Base-by-base conservation (phyloP, 1,139 yeast species). In the Debaryomycetaceae sp. region DNA sequence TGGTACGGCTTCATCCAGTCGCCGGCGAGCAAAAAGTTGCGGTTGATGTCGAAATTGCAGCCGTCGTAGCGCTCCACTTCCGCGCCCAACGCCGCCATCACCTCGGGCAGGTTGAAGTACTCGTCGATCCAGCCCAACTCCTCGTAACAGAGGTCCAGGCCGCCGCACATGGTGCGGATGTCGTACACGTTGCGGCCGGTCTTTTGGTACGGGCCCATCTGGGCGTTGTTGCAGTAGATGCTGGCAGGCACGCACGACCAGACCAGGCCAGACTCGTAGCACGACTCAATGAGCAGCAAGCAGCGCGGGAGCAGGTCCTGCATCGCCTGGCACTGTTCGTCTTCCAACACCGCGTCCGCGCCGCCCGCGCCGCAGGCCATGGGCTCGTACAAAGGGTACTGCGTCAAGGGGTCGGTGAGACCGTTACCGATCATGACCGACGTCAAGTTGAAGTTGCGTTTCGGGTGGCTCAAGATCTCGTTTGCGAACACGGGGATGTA, bases 301-400 rank as follows among this genome's bases (percentile, higher is more conserved):
- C 98, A 90, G 54, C 94, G 76, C 39, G 87, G 93, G 48, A 80
- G 64, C 25, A 78, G 60, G 34, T 66, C 70, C 33, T 68, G 60
- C 94, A 87, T 83, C 29, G 66, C 61, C 32, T 75, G 69, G 62
- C 98, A 90, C 53, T 81, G 78, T 38, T 79, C 87, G 29, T 79
- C 82, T 23, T 69, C 63, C 45, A 90, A 62, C 7, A 86, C 93
- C 7, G 93, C 66, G 24, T 81, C 79, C 41, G 77, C 81, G 27
- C 95, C 97, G 48, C 95, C 95, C 46, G 74, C 65, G 40, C 96
- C 95, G 58, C 98, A 90, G 8, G 96, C 97, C 98, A 90, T 90
- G 54, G 93, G 94, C 60, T 82, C 81, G 58, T 85, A 90, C 55
- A 76, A 76, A 43, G 78, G 80, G 55, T 80, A 82, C 62, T 90